phyloP scores from a whole-genome alignment of 2,329 filamentous ascomycete species.

The Penicillium occitanis region DNA sequence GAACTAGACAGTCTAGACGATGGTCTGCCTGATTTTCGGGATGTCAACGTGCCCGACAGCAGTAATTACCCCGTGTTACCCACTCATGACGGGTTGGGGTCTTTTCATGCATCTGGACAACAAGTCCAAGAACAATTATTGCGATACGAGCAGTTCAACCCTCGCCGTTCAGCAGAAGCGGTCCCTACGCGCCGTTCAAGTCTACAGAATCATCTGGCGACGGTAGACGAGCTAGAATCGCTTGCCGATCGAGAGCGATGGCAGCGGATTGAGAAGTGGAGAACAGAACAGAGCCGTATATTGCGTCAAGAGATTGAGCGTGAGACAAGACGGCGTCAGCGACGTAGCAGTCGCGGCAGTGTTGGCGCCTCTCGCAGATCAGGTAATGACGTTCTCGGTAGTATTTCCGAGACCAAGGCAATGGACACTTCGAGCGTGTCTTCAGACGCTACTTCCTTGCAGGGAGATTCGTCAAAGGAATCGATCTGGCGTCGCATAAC shows the following conservation, averaged over 20 bases:
- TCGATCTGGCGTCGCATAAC: conserved; percentile 80
- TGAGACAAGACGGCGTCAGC: conserved; percentile 72
- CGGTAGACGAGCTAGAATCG: conserved; percentile 56
- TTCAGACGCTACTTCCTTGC: conserved; percentile 48
- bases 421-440: conserved; percentile 37
- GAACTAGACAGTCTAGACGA: conserved; percentile 94
- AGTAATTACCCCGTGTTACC: conserved; percentile 70
- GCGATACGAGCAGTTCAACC: conserved; percentile 84
- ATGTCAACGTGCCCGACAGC: conserved; percentile 56
- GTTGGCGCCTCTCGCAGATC: conserved; percentile 25
- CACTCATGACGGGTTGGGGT: conserved; percentile 85
- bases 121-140: conserved; percentile 79
- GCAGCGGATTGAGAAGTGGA: conserved; percentile 86
- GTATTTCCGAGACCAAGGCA: conserved; percentile 42
- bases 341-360: conserved; percentile 43
- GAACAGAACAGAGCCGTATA: conserved; percentile 82
- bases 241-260: conserved; percentile 71
- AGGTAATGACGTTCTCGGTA: conserved; percentile 23
- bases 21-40: conserved; percentile 82
- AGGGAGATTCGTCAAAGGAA: conserved; percentile 53
- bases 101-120: conserved; percentile 67
- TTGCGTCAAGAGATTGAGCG: conserved; percentile 85
- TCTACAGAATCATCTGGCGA: conserved; percentile 58
- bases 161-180: conserved; percentile 57
- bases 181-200: conserved; percentile 55